These are phyloP conservation scores for Peterozyma xylosa DNA, from an alignment of 805 yeast genomes.

Conservation along the genomic window DNA sequence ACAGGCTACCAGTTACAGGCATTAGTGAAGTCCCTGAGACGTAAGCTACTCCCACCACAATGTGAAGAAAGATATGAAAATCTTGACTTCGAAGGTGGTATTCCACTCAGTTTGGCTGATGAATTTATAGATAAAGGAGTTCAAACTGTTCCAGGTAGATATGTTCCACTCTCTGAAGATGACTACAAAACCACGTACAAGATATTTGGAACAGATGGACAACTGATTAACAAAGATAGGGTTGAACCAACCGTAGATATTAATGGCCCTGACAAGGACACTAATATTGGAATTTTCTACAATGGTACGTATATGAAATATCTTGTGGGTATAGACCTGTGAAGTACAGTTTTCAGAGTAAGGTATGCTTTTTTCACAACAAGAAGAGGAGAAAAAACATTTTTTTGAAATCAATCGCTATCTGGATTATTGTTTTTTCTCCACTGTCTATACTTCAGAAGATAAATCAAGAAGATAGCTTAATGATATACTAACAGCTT, in stretches of 20 bases:
- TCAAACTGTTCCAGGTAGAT: constrained; percentile 37
- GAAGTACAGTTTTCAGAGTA: too few relatives aligned
- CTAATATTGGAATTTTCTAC: background rate
- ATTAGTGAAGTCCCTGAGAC: constrained; percentile 16
- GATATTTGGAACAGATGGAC: constrained; percentile 38
- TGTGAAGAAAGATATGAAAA: constrained; percentile 35
- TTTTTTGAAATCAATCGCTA: background rate
- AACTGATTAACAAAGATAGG: constrained; percentile 13
- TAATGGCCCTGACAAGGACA: background rate
- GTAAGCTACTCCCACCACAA: constrained; percentile 9
- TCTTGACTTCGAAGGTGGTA: constrained; percentile 30
- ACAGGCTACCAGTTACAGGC: constrained; percentile 13
- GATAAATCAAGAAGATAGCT: too few relatives aligned
- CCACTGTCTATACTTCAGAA: too few relatives aligned
- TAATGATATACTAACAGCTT: too few relatives aligned
- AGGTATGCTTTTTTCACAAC: background rate
- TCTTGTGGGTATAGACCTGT: background rate
- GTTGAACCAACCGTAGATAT: background rate
- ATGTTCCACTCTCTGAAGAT: constrained; percentile 31
- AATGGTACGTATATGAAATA: constrained; percentile 6
- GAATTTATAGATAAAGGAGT: constrained; percentile 44
- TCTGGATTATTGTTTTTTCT: background rate
- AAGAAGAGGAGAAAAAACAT: background rate
- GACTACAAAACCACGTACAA: constrained; percentile 36
- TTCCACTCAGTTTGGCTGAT: constrained; percentile 37